Percentiles rank a stretch among this genome's conserved stretches.
phyloP scores from a whole-genome alignment of 495 filamentous ascomycete species.

The Apodospora peruviana region DNA sequence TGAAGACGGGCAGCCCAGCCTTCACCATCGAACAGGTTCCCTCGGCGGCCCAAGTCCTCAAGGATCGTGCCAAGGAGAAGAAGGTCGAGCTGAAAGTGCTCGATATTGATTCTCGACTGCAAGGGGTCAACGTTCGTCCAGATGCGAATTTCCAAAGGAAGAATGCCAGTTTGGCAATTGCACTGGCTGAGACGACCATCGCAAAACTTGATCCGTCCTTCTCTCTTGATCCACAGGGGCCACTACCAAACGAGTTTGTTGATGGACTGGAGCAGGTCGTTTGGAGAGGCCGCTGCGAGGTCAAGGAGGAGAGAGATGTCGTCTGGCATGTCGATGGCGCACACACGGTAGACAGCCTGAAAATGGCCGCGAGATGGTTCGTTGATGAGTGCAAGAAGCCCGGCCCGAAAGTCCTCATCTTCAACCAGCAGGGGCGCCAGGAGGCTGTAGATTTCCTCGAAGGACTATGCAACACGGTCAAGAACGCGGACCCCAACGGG shows the following conservation, averaged over 20 bases:
- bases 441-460: constrained; percentile 67
- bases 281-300: constrained; percentile 81
- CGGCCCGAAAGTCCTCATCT: constrained; percentile 66
- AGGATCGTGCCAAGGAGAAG: constrained; percentile 64
- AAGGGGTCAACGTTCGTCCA: constrained; percentile 63
- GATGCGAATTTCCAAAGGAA: constrained; percentile 76
- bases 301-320: constrained; percentile 58
- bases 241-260: constrained; percentile 61
- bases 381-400: constrained; percentile 31
- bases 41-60: constrained; percentile 62
- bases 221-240: constrained; percentile 10
- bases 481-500: constrained; percentile 30
- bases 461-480: constrained; percentile 54
- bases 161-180: constrained; percentile 80
- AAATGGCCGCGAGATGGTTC: constrained; percentile 78
- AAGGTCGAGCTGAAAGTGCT: constrained; percentile 56
- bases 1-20: constrained; percentile 64
- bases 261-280: constrained; percentile 68
- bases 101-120: constrained; percentile 56
- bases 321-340: constrained; percentile 89
- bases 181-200: constrained; percentile 60
- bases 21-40: constrained; percentile 71
- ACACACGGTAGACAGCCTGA: constrained; percentile 84
- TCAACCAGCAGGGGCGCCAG: constrained; percentile 90
- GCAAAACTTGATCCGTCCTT: constrained; percentile 34